These are phyloP conservation scores for Parafenestella ontariensis DNA, from an alignment of 2,329 filamentous ascomycete genomes.

Conservation along the genomic window DNA sequence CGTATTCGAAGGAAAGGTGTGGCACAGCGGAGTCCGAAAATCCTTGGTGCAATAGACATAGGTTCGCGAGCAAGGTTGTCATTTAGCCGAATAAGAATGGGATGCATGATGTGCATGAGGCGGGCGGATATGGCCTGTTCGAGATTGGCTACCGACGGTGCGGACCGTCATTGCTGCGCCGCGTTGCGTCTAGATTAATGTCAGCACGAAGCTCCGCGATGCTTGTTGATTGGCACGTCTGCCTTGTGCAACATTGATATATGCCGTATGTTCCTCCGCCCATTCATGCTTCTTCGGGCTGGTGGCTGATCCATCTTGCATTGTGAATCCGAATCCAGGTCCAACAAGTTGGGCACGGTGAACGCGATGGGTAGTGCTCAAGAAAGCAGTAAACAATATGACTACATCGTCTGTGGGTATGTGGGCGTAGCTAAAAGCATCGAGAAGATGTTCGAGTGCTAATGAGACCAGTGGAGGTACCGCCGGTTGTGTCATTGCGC, in stretches of 20 bases:
- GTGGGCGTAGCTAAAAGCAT: not conserved
- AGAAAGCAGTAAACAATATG: not conserved
- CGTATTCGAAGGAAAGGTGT: not conserved
- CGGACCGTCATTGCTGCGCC: not conserved
- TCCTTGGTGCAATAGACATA: not conserved
- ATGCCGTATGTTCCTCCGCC: not conserved
- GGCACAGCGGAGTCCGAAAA: not conserved
- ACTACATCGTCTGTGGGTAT: constrained; percentile 14
- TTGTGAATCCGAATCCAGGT: too few species aligned
- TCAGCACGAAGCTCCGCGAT: not conserved
- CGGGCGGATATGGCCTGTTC: not conserved
- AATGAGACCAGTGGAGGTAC: constrained; percentile 51
- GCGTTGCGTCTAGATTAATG: not conserved
- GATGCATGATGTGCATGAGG: not conserved
- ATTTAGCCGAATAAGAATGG: not conserved
- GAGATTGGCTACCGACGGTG: not conserved
- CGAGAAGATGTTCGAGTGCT: not conserved
- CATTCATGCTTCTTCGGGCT: not conserved
- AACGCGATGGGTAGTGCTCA: not conserved
- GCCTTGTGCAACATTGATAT: not conserved
- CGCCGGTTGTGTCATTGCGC: constrained; percentile 56
- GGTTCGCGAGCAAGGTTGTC: not conserved
- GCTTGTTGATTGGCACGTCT: not conserved
- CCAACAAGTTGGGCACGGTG: not conserved
- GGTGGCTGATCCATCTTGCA: not conserved